Evolutionary conservation across 306 rosid genomes (phyloP).

Genomic region (Acacia confusa): DNA sequence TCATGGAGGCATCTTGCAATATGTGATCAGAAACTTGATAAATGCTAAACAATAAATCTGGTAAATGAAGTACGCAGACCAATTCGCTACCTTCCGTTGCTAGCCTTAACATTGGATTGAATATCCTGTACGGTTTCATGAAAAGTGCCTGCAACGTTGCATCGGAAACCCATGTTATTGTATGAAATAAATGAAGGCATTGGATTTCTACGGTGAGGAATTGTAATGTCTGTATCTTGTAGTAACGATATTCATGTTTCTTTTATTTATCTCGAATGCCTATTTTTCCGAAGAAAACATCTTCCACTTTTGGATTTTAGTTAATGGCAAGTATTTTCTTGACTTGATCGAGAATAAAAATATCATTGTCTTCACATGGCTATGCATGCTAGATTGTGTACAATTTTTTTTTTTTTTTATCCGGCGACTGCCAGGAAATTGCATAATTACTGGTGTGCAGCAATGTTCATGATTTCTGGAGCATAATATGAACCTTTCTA

Average conservation of each 20-base stretch:
- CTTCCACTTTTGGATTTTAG: slow-evolving; percentile 5
- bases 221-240: slow-evolving; percentile 16
- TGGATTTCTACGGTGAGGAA: slow-evolving; percentile 20
- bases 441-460: neutral
- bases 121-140: slow-evolving; percentile 33
- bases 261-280: neutral
- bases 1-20: slow-evolving; percentile 90
- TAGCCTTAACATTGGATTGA: slow-evolving; percentile 28
- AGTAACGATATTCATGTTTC: slow-evolving; percentile 24
- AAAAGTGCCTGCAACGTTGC: slow-evolving; percentile 31
- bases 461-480: neutral
- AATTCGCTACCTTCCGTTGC: slow-evolving; percentile 13
- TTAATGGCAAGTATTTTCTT: slow-evolving; percentile 8
- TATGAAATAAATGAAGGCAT: slow-evolving; percentile 43
- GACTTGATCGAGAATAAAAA: neutral
- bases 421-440: neutral
- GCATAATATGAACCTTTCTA: neutral
- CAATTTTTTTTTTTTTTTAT: too few species aligned
- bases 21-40: slow-evolving; percentile 88
- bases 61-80: slow-evolving; percentile 6
- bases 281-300: neutral
- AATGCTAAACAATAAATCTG: slow-evolving; percentile 45
- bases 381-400: neutral
- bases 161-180: slow-evolving; percentile 30
- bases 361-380: neutral